Conservation (phyloP, 2,329 filamentous ascomycete genomes). For the Eutypa lata region DNA sequence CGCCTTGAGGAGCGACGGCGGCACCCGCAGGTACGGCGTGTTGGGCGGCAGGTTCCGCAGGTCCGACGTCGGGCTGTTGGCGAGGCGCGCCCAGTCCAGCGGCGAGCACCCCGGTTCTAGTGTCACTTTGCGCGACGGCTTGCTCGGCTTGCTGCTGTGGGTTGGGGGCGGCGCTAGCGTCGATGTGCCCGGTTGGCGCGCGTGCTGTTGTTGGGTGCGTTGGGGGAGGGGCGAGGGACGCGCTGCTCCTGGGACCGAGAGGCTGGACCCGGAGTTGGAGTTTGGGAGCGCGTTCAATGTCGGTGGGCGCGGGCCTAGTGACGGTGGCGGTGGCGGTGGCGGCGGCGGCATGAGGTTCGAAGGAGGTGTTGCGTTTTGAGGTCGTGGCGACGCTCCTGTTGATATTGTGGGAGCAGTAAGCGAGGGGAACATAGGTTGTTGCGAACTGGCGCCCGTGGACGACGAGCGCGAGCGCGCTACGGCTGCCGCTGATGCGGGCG, state of each 20-base stretch:
- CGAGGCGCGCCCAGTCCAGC: constrained; percentile 89
- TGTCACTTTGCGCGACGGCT: constrained; percentile 67
- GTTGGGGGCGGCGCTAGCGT: constrained; percentile 55
- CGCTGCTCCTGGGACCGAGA: constrained; percentile 1
- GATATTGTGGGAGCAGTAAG: constrained; percentile 3
- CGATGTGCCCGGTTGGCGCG: constrained; percentile 28
- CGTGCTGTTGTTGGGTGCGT: constrained; percentile 36
- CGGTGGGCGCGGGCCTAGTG: constrained; percentile 21
- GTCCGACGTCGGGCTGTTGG: constrained; percentile 58
- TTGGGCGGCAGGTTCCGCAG: constrained; percentile 59
- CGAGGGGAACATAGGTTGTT: constrained; percentile 8
- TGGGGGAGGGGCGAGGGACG: constrained; percentile 30
- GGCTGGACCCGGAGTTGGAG: constrained; percentile 13
- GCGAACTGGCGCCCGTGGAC: constrained; percentile 3
- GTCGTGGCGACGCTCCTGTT: background rate
- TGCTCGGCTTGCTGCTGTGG: constrained; percentile 48
- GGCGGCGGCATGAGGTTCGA: constrained; percentile 5
- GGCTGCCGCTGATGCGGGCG: constrained; percentile 24
- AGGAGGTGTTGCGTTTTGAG: background rate
- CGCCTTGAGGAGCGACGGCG: constrained; percentile 72
- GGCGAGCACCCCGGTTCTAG: constrained; percentile 91
- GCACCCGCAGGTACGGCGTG: constrained; percentile 66
- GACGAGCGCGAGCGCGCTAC: constrained; percentile 12
- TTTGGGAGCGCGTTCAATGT: constrained; percentile 16
- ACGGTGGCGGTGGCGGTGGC: constrained; percentile 15